A percentile compares a stretch with the other conserved stretches of the same genome.
These are phyloP conservation scores for Magnusiomyces tetraspermus DNA, from an alignment of 1,139 yeast species.

Conservation along the genomic window DNA sequence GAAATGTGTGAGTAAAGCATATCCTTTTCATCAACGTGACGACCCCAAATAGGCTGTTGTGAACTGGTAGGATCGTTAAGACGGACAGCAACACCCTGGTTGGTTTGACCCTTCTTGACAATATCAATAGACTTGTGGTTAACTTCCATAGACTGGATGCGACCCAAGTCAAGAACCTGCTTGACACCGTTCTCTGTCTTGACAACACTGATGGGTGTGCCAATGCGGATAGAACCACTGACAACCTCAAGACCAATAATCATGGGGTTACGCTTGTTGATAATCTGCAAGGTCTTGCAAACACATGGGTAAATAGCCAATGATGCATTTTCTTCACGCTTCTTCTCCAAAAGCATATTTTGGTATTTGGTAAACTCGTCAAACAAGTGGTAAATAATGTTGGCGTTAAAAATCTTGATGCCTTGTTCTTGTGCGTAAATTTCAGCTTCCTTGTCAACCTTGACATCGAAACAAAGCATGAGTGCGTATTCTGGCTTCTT, in stretches of 20 bases:
- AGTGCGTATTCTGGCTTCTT: constrained; percentile 92
- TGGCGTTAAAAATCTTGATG: constrained; percentile 87
- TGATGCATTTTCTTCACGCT: constrained; percentile 81
- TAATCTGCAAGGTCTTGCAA: constrained; percentile 85
- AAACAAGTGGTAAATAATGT: constrained; percentile 90
- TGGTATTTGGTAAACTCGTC: constrained; percentile 94
- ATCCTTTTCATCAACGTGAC: constrained; percentile 94
- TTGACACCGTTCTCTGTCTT: constrained; percentile 78
- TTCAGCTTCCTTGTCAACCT: constrained; percentile 95
- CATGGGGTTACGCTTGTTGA: constrained; percentile 98
- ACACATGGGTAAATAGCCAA: constrained; percentile 95
- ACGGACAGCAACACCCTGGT: constrained; percentile 98
- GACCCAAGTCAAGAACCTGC: constrained; percentile 67
- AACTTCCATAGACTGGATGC: constrained; percentile 81
- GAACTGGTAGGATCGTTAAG: constrained; percentile 75
- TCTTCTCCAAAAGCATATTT: constrained; percentile 72
- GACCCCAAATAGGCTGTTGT: constrained; percentile 97
- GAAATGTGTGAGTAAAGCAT: constrained; percentile 76
- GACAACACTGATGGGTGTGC: constrained; percentile 94
- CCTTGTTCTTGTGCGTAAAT: constrained; percentile 93
- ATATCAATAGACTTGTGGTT: constrained; percentile 74
- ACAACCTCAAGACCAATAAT: constrained; percentile 95
- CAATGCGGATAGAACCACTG: constrained; percentile 82
- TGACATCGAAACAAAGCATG: constrained; percentile 97
- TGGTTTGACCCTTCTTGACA: constrained; percentile 90